Conservation (phyloP, 1,139 yeast genomes). For the Geotrichum phurueaensis region DNA sequence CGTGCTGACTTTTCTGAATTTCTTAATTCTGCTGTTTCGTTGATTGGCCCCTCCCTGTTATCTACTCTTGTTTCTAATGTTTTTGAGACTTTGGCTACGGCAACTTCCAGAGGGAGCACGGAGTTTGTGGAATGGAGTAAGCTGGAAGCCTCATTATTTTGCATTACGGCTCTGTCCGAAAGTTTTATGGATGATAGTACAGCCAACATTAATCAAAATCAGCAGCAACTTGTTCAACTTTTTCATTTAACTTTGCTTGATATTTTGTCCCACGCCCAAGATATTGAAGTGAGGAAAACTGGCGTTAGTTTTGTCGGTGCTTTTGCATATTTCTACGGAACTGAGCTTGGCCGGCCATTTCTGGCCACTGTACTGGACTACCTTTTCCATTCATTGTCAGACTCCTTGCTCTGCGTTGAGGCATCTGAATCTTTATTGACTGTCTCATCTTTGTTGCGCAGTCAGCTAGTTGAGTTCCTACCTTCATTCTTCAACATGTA, state of each 20-base stretch:
- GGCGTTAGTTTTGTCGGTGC: slow-evolving; percentile 36
- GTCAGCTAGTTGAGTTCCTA: slow-evolving; percentile 26
- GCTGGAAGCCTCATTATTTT: slow-evolving; percentile 64
- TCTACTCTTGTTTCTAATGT: slow-evolving; percentile 46
- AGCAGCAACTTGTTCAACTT: slow-evolving; percentile 3
- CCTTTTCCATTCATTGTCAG: slow-evolving; percentile 33
- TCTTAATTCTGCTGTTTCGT: slow-evolving; percentile 60
- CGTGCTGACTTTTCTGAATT: slow-evolving; percentile 72
- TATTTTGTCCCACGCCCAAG: slow-evolving; percentile 27
- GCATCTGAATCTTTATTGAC: slow-evolving; percentile 37
- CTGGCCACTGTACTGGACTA: slow-evolving; percentile 30
- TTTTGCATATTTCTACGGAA: slow-evolving; percentile 33
- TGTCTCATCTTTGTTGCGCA: slow-evolving; percentile 34
- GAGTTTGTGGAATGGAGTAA: slow-evolving; percentile 37
- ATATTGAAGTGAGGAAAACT: slow-evolving; percentile 32
- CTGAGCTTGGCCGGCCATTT: slow-evolving; percentile 29
- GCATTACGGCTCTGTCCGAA: slow-evolving; percentile 47
- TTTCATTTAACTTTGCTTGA: slow-evolving; percentile 30
- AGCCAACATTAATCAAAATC: not conserved
- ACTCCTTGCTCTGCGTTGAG: slow-evolving; percentile 27
- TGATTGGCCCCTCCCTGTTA: slow-evolving; percentile 54
- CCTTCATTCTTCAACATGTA: slow-evolving; percentile 33
- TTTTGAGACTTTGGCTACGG: slow-evolving; percentile 22
- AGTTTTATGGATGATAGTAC: slow-evolving; percentile 19
- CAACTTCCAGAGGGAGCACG: not conserved